These are phyloP conservation scores for Saccharomyces hybrid DNA, from an alignment of 1,139 yeast genomes.

Conservation along the genomic window DNA sequence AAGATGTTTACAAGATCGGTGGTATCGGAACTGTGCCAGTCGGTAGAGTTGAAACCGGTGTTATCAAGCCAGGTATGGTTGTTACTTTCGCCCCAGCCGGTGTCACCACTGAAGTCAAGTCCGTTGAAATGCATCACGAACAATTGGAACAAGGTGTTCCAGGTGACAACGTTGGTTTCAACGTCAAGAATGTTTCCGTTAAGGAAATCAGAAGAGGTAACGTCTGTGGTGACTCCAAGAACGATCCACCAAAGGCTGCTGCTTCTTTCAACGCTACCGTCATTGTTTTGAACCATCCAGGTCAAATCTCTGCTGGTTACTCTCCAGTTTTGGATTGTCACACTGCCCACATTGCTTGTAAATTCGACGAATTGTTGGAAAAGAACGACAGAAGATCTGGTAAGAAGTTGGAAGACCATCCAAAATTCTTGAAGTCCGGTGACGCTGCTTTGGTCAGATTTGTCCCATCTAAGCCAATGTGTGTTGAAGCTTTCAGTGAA, in stretches of 20 bases:
- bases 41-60: slow-evolving; percentile 92
- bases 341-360: slow-evolving; percentile 88
- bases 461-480: slow-evolving; percentile 94
- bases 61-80: slow-evolving; percentile 86
- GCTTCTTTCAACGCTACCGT: too few relatives aligned
- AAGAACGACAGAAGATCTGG: slow-evolving; percentile 94
- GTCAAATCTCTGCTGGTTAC: too few relatives aligned
- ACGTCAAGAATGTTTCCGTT: slow-evolving; percentile 90
- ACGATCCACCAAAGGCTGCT: slow-evolving; percentile 73
- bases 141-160: slow-evolving; percentile 77
- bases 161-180: slow-evolving; percentile 95
- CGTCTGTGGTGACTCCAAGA: slow-evolving; percentile 93
- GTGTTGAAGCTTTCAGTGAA: slow-evolving; percentile 94
- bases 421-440: slow-evolving; percentile 88
- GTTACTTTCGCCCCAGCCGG: slow-evolving; percentile 88
- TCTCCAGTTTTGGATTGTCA: too few relatives aligned
- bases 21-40: slow-evolving; percentile 93
- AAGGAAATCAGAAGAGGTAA: slow-evolving; percentile 93
- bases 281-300: too few relatives aligned
- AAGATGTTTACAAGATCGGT: slow-evolving; percentile 71
- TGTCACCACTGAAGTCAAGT: slow-evolving; percentile 88
- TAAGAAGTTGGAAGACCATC: slow-evolving; percentile 75
- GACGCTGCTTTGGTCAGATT: slow-evolving; percentile 89
- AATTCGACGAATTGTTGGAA: slow-evolving; percentile 73
- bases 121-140: slow-evolving; percentile 94